phyloP scores from a whole-genome alignment of 2,329 filamentous ascomycete species.

The Exophiala xenobiotica region DNA sequence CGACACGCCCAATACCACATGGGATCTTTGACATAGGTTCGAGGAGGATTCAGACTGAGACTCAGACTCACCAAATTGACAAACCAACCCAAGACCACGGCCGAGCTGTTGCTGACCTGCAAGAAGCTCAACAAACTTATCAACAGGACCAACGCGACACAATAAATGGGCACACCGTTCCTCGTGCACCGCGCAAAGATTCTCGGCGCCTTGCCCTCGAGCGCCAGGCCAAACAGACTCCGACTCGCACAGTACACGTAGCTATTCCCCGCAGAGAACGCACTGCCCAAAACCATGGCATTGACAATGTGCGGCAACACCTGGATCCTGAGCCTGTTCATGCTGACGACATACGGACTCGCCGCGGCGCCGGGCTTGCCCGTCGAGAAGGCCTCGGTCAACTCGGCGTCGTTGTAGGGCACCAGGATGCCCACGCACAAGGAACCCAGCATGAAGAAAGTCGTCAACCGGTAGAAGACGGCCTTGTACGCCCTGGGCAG shows the following conservation, averaged over 20 bases:
- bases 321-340: conserved; percentile 54
- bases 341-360: conserved; percentile 63
- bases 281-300: conserved; percentile 26
- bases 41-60: not conserved
- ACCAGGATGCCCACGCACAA: conserved; percentile 69
- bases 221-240: conserved; percentile 66
- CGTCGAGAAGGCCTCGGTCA: conserved; percentile 52
- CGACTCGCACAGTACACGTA: conserved; percentile 64
- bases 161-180: conserved; percentile 71
- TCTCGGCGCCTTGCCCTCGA: conserved; percentile 65
- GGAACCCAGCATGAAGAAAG: conserved; percentile 71
- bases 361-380: conserved; percentile 51
- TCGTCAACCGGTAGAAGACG: conserved; percentile 67
- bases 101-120: conserved; percentile 64
- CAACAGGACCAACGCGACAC: conserved; percentile 63
- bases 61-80: conserved; percentile 55
- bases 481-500: conserved; percentile 66
- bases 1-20: no score
- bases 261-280: conserved; percentile 57
- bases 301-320: conserved; percentile 60
- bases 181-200: conserved; percentile 64
- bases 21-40: no score
- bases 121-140: conserved; percentile 72
- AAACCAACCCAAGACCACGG: conserved; percentile 71
- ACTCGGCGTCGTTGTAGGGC: conserved; percentile 59